phyloP scores from a whole-genome alignment of 2,329 filamentous ascomycete genomes.

The Huntiella decipiens region DNA sequence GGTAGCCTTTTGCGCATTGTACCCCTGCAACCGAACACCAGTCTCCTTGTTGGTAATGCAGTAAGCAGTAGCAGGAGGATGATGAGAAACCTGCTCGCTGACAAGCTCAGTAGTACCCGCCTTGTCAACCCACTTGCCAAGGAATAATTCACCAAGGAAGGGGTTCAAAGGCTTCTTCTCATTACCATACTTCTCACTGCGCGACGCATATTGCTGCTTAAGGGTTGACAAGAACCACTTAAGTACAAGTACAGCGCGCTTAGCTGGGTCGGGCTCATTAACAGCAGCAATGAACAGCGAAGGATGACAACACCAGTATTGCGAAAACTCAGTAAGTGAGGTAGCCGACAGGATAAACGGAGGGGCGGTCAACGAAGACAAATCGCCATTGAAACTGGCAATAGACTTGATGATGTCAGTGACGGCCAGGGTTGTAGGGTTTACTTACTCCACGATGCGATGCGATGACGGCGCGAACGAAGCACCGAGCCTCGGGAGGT shows the following conservation, averaged over 20 bases:
- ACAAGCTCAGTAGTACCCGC: conserved; percentile 68
- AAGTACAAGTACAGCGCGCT: conserved; percentile 69
- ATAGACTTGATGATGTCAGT: conserved; percentile 35
- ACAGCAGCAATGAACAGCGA: conserved; percentile 65
- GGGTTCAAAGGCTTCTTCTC: conserved; percentile 98
- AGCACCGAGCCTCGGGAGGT: background rate
- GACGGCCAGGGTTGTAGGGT: background rate
- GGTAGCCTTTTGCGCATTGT: conserved; percentile 91
- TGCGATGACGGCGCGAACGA: too few species aligned
- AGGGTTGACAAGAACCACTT: conserved; percentile 92
- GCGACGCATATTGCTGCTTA: conserved; percentile 62
- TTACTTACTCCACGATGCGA: too few species aligned
- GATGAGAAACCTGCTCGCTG: conserved; percentile 90
- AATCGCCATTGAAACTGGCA: conserved; percentile 64
- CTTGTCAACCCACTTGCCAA: conserved; percentile 69
- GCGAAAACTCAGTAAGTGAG: conserved; percentile 61
- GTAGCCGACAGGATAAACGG: conserved; percentile 67
- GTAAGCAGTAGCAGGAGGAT: conserved; percentile 89
- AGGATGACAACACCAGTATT: conserved; percentile 69
- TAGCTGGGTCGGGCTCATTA: conserved; percentile 57
- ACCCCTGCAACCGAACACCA: conserved; percentile 63
- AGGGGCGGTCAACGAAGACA: conserved; percentile 62
- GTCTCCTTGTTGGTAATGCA: conserved; percentile 73
- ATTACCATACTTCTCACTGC: conserved; percentile 63
- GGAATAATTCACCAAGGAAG: conserved; percentile 84